These are phyloP conservation scores for Brasilioporus rufonigricans DNA, from an alignment of 768 basidiomycete species.

Conservation along the genomic window DNA sequence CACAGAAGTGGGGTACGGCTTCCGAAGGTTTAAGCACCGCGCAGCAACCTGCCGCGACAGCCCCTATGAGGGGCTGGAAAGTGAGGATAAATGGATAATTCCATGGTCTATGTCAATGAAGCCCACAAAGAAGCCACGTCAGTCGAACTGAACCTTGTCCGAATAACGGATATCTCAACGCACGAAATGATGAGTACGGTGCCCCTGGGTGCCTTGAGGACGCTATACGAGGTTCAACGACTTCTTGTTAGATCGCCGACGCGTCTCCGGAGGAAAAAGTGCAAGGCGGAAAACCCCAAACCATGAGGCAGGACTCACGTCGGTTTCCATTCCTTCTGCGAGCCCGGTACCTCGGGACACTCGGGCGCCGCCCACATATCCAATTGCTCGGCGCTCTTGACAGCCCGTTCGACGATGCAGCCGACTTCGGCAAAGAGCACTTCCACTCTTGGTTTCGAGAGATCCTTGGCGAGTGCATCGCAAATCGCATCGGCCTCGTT, in stretches of 20 bases:
- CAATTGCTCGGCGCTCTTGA: conserved; percentile 46
- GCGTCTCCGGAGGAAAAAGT: neutral
- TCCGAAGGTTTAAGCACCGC: conserved; percentile 69
- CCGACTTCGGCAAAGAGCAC: conserved; percentile 44
- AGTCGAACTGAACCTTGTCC: neutral
- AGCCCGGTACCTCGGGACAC: conserved; percentile 34
- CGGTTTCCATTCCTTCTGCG: conserved; percentile 52
- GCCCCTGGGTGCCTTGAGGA: conserved; percentile 60
- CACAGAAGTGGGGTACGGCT: conserved; percentile 42
- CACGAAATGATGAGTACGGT: conserved; percentile 60
- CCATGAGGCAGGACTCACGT: conserved; percentile 24
- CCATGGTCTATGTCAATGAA: conserved; percentile 48
- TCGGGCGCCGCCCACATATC: conserved; percentile 57
- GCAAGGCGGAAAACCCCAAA: neutral
- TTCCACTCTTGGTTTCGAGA: conserved; percentile 44
- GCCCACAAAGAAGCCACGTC: neutral
- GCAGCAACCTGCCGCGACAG: conserved; percentile 74
- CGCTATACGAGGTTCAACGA: conserved; percentile 10
- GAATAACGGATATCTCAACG: conserved; percentile 20
- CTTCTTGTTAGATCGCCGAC: no score
- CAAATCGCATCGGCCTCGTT: conserved; percentile 57
- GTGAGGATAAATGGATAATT: conserved; percentile 60
- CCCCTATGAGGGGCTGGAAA: conserved; percentile 61
- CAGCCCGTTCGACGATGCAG: conserved; percentile 38
- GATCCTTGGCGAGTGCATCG: conserved; percentile 43